Evolutionary conservation across 192 early-diverging fungal species (phyloP).

Genomic region (Diversispora eburnea): DNA sequence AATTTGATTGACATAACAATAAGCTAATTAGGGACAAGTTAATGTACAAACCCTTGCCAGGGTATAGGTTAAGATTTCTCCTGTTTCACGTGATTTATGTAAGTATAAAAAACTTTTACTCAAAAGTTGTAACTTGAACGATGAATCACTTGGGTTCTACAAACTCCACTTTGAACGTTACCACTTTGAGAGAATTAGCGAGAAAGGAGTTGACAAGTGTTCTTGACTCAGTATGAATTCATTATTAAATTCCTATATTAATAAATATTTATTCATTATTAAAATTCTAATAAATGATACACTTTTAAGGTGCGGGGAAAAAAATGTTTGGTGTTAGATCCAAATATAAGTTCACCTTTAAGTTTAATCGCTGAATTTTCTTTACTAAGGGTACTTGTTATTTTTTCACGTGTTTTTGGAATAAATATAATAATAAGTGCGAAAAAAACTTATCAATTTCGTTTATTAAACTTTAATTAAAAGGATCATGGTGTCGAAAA

Average conservation of each 20-base stretch:
- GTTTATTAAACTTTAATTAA: neutral
- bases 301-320: conserved; percentile 71
- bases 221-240: conserved; percentile 65
- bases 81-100: too few species aligned
- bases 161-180: conserved; percentile 43
- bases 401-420: neutral
- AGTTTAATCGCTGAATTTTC: conserved; percentile 85
- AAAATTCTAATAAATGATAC: neutral
- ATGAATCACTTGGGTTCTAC: neutral
- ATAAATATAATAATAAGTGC: neutral
- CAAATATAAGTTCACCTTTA: conserved; percentile 75
- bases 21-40: too few species aligned
- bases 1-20: too few species aligned
- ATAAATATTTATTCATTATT: neutral
- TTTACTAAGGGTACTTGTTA: conserved; percentile 63
- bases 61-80: too few species aligned
- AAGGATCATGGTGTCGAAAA: conserved; percentile 96
- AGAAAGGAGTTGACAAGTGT: conserved; percentile 64
- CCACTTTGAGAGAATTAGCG: conserved; percentile 56
- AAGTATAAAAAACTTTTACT: too few species aligned
- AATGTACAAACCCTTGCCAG: too few species aligned
- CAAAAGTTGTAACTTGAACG: too few species aligned
- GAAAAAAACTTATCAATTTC: neutral
- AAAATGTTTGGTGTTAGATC: conserved; percentile 89
- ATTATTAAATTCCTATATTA: neutral